Evolutionary conservation across 495 filamentous ascomycete species (phyloP).

Genomic region (Aspergillus indologenus): DNA sequence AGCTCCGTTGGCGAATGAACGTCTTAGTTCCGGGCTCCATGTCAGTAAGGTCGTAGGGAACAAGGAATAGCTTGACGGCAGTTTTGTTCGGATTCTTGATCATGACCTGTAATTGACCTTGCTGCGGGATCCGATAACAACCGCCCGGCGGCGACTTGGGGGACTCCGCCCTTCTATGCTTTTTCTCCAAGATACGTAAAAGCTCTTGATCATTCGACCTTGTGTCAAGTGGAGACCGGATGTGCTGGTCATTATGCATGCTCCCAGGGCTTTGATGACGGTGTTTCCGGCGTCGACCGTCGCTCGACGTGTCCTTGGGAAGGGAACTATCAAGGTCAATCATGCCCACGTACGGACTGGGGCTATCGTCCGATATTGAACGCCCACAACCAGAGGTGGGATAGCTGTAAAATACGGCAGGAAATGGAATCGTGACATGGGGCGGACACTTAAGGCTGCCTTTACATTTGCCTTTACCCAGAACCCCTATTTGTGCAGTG

Average conservation of each 20-base stretch:
- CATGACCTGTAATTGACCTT: slow-evolving; percentile 93
- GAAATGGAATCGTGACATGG: slow-evolving; percentile 90
- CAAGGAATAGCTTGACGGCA: slow-evolving; percentile 89
- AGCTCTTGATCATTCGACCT: slow-evolving; percentile 22
- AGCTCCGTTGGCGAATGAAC: slow-evolving; percentile 92
- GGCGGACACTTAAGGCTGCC: slow-evolving; percentile 79
- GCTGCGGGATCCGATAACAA: slow-evolving; percentile 90
- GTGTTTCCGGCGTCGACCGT: slow-evolving; percentile 43
- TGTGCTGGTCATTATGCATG: slow-evolving; percentile 15
- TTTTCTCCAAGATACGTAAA: slow-evolving; percentile 45
- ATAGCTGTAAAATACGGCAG: slow-evolving; percentile 96
- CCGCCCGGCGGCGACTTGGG: slow-evolving; percentile 75
- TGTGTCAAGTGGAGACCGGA: slow-evolving; percentile 13
- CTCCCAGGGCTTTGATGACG: slow-evolving; percentile 44
- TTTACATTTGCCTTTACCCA: slow-evolving; percentile 89
- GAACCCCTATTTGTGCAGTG: slow-evolving; percentile 89
- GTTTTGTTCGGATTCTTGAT: slow-evolving; percentile 98
- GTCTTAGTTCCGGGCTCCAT: slow-evolving; percentile 97
- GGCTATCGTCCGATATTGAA: slow-evolving; percentile 68
- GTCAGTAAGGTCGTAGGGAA: slow-evolving; percentile 92
- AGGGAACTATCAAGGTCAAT: slow-evolving; percentile 87
- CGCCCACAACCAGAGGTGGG: slow-evolving; percentile 59
- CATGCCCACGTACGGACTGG: slow-evolving; percentile 92
- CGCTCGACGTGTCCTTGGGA: slow-evolving; percentile 39
- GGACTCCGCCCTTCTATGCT: slow-evolving; percentile 61